These are phyloP conservation scores for Grosmannia huntii DNA, from an alignment of 2,329 filamentous ascomycete species.

Conservation along the genomic window DNA sequence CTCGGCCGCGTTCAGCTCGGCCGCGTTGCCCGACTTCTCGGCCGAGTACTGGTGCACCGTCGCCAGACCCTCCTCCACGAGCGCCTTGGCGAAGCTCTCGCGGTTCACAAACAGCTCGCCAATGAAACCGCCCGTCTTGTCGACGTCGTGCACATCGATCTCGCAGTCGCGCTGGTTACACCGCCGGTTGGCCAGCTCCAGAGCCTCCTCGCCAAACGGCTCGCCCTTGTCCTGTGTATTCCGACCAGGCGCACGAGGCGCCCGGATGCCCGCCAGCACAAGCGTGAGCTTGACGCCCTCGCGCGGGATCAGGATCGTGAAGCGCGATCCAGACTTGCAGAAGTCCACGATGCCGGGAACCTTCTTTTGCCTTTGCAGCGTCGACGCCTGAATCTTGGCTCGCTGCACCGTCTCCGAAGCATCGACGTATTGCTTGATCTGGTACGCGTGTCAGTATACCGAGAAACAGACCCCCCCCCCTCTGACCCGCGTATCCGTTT, in stretches of 20 bases:
- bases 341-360: conserved; percentile 92
- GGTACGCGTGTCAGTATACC: background rate
- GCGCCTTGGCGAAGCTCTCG: conserved; percentile 85
- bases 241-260: conserved; percentile 68
- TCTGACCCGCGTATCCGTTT: background rate
- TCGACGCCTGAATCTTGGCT: conserved; percentile 83
- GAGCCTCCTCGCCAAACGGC: conserved; percentile 87
- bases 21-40: conserved; percentile 83
- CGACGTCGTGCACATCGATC: conserved; percentile 85
- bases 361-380: conserved; percentile 81
- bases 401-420: conserved; percentile 89
- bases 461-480: background rate
- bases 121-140: conserved; percentile 97
- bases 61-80: conserved; percentile 89
- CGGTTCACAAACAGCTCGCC: conserved; percentile 87
- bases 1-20: conserved; percentile 79
- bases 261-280: conserved; percentile 84
- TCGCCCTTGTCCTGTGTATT: conserved; percentile 71
- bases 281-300: conserved; percentile 93
- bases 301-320: conserved; percentile 80
- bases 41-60: conserved; percentile 90
- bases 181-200: conserved; percentile 78
- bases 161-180: conserved; percentile 93
- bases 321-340: conserved; percentile 92
- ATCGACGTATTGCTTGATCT: conserved; percentile 66